Evolutionary conservation across 1,139 yeast genomes (phyloP).

Genomic region (Geotrichum reessii): DNA sequence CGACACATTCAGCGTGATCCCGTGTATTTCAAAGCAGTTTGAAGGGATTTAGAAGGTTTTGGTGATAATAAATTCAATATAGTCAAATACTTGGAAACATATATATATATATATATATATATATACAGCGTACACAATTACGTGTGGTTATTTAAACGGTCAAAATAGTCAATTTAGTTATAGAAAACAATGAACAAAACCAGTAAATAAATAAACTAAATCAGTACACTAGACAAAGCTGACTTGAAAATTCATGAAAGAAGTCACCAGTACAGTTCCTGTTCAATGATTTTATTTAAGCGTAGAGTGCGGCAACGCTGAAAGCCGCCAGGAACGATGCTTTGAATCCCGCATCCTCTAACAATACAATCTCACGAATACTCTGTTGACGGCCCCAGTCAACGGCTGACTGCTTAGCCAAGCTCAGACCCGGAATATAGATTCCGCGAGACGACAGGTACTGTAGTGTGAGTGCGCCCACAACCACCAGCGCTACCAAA

Average conservation of each 20-base stretch:
- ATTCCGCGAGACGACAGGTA: slow-evolving; percentile 57
- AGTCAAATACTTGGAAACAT: not conserved
- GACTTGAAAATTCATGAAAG: not conserved
- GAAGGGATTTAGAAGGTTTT: not conserved
- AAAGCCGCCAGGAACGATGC: slow-evolving; percentile 54
- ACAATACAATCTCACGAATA: slow-evolving; percentile 49
- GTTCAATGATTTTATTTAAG: slow-evolving; percentile 22
- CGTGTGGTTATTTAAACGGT: not conserved
- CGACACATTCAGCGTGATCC: slow-evolving; percentile 35
- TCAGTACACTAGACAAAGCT: not conserved
- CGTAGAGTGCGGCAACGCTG: slow-evolving; percentile 59
- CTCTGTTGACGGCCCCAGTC: slow-evolving; percentile 45
- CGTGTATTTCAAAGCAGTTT: slow-evolving; percentile 32
- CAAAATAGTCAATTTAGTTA: not conserved
- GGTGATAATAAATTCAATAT: too few species aligned
- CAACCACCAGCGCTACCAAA: slow-evolving; percentile 49
- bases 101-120: too few species aligned
- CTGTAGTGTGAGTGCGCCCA: slow-evolving; percentile 48
- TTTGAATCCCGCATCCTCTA: slow-evolving; percentile 63
- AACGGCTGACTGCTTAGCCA: slow-evolving; percentile 28
- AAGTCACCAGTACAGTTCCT: not conserved
- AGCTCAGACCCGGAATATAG: slow-evolving; percentile 36
- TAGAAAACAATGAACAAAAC: not conserved
- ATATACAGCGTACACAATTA: too few species aligned
- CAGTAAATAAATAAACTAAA: not conserved